Percentiles rank a stretch among this genome's conserved stretches.
These are phyloP conservation scores for Chytriomyces sp. DNA, from an alignment of 192 early-diverging fungal species.

Conservation along the genomic window DNA sequence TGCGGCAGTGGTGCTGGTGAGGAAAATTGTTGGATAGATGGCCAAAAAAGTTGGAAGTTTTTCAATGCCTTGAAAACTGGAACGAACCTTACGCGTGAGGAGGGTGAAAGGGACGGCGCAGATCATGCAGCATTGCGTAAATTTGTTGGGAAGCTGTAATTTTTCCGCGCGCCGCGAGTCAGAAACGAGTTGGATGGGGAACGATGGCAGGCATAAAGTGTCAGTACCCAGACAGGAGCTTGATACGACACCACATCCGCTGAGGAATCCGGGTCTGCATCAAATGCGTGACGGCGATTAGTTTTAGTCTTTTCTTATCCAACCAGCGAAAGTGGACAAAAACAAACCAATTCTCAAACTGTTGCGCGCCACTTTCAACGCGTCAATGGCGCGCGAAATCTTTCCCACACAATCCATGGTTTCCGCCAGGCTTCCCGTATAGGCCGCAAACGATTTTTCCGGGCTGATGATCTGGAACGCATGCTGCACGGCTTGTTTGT, in stretches of 20 bases:
- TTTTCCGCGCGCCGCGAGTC: no score
- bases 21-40: background rate
- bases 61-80: no score
- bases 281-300: no score
- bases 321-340: no score
- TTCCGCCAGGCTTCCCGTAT: slow-evolving; percentile 50
- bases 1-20: slow-evolving; percentile 71
- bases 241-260: slow-evolving; percentile 1
- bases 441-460: slow-evolving; percentile 81
- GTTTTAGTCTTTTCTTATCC: no score
- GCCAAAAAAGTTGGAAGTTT: background rate
- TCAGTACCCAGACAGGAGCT: background rate
- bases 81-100: slow-evolving; percentile 61
- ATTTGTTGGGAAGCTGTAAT: slow-evolving; percentile 77
- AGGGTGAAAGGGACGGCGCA: slow-evolving; percentile 72
- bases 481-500: slow-evolving; percentile 56
- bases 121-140: slow-evolving; percentile 66
- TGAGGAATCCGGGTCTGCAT: slow-evolving; percentile 42
- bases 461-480: slow-evolving; percentile 78
- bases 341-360: slow-evolving; percentile 64
- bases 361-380: slow-evolving; percentile 52
- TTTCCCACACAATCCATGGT: slow-evolving; percentile 70
- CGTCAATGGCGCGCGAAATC: slow-evolving; percentile 58
- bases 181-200: no score
- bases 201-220: background rate